These are phyloP conservation scores for Aspergillus bridgeri DNA, from an alignment of 495 filamentous ascomycete species.

Conservation along the genomic window DNA sequence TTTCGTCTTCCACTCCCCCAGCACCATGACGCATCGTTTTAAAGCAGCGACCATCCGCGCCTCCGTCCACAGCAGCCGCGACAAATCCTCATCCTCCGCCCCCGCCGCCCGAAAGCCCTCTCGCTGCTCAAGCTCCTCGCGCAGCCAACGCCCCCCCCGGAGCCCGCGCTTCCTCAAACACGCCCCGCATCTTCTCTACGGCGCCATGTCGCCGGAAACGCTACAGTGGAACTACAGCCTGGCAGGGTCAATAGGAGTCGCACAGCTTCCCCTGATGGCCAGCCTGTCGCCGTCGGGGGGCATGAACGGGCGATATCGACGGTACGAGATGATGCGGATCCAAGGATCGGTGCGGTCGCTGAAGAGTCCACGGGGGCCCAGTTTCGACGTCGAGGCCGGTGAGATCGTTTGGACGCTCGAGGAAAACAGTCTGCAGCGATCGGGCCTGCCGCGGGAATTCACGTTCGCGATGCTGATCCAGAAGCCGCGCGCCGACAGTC, in stretches of 20 bases:
- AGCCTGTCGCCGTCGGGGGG: slow-evolving; percentile 41
- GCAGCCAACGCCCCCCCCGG: slow-evolving; percentile 12
- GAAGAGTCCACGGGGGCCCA: slow-evolving; percentile 28
- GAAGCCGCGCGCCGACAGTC: slow-evolving; percentile 33
- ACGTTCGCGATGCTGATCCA: slow-evolving; percentile 52
- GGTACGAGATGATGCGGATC: slow-evolving; percentile 54
- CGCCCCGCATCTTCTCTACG: slow-evolving; percentile 51
- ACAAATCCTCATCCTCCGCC: slow-evolving; percentile 31
- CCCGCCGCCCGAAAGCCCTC: slow-evolving; percentile 39
- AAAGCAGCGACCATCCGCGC: slow-evolving; percentile 45
- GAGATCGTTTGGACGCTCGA: slow-evolving; percentile 51
- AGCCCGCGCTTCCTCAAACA: slow-evolving; percentile 48
- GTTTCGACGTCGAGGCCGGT: slow-evolving; percentile 41
- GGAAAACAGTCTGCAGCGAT: slow-evolving; percentile 48
- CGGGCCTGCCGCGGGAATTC: slow-evolving; percentile 53
- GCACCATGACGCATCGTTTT: slow-evolving; percentile 43
- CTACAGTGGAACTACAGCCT: slow-evolving; percentile 52
- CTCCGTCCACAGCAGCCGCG: slow-evolving; percentile 24
- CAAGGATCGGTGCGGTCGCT: slow-evolving; percentile 47
- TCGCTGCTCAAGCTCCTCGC: background rate
- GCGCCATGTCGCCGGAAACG: slow-evolving; percentile 49
- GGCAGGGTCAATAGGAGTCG: slow-evolving; percentile 45
- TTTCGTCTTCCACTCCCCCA: slow-evolving; percentile 48
- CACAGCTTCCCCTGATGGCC: slow-evolving; percentile 43
- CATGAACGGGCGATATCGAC: slow-evolving; percentile 35